These are phyloP conservation scores for Sugiyamaella novakii DNA, from an alignment of 1,139 yeast species.

Conservation along the genomic window DNA sequence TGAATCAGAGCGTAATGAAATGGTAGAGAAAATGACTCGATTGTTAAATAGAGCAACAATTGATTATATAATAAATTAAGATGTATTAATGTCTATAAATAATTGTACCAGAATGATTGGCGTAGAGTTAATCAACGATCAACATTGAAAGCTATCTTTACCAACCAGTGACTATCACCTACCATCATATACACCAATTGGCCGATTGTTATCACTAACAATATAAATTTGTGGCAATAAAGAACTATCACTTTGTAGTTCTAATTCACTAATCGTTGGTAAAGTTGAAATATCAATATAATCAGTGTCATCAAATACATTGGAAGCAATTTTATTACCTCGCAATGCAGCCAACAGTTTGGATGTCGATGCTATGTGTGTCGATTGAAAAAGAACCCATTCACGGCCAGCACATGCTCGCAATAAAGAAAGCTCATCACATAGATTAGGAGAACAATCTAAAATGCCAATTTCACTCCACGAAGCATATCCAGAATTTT, in stretches of 20 bases:
- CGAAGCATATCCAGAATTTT: background rate
- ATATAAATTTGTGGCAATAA: slow-evolving; percentile 16
- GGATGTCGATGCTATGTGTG: slow-evolving; percentile 14
- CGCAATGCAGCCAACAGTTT: slow-evolving; percentile 6
- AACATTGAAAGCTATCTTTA: too few relatives aligned
- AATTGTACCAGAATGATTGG: too few relatives aligned
- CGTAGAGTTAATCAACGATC: too few relatives aligned
- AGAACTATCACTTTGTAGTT: slow-evolving; percentile 3
- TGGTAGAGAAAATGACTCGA: slow-evolving; percentile 18
- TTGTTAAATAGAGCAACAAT: slow-evolving; percentile 5
- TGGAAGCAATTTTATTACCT: background rate
- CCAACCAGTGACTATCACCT: too few relatives aligned
- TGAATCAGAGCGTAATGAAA: slow-evolving; percentile 26
- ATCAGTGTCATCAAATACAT: slow-evolving; percentile 8
- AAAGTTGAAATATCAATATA: slow-evolving; percentile 14
- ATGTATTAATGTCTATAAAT: too few relatives aligned
- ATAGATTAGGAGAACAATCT: slow-evolving; percentile 14
- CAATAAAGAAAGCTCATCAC: slow-evolving; percentile 28
- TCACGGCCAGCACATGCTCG: slow-evolving; percentile 33
- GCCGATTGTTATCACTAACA: slow-evolving; percentile 5
- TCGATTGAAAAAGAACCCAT: slow-evolving; percentile 23
- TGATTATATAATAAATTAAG: slow-evolving; percentile 12
- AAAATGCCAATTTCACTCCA: slow-evolving; percentile 20
- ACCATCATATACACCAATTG: slow-evolving; percentile 19
- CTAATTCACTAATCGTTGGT: slow-evolving; percentile 14